Evolutionary conservation across 805 yeast genomes (phyloP).

Genomic region (Helenozyma rhizophorensis): DNA sequence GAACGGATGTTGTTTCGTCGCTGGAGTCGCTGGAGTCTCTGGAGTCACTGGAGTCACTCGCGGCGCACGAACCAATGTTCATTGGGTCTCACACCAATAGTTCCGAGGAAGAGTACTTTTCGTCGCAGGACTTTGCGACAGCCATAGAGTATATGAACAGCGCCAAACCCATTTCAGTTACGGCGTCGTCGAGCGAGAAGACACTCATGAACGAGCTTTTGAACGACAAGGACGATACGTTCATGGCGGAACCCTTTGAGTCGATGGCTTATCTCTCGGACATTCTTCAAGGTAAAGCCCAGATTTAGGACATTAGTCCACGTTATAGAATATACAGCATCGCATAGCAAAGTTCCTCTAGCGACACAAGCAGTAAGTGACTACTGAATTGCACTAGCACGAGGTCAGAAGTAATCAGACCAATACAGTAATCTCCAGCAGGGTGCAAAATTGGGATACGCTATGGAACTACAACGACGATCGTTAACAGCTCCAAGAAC

Average conservation of each 20-base stretch:
- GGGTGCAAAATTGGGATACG: not conserved
- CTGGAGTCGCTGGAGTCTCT: no score
- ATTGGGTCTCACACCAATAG: constrained; percentile 10
- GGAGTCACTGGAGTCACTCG: no score
- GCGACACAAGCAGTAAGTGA: no score
- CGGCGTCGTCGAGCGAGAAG: constrained; percentile 14
- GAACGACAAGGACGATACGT: not conserved
- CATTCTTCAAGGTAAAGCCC: constrained; percentile 23
- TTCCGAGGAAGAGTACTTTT: constrained; percentile 32
- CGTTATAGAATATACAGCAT: no score
- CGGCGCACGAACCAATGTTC: no score
- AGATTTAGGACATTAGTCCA: constrained; percentile 3
- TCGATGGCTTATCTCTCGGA: constrained; percentile 32
- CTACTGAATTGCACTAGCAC: no score
- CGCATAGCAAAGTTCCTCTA: no score
- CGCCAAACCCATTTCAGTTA: constrained; percentile 1
- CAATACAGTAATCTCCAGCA: no score
- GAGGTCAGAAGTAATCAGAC: no score
- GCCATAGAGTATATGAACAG: constrained; percentile 10
- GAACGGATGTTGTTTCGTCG: not conserved
- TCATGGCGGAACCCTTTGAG: constrained; percentile 14
- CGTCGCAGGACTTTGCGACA: constrained; percentile 27
- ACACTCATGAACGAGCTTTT: constrained; percentile 11
- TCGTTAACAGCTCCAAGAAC: not conserved
- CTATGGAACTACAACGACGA: not conserved